phyloP scores from a whole-genome alignment of 306 rosid genomes.

The Castanea mollissima region DNA sequence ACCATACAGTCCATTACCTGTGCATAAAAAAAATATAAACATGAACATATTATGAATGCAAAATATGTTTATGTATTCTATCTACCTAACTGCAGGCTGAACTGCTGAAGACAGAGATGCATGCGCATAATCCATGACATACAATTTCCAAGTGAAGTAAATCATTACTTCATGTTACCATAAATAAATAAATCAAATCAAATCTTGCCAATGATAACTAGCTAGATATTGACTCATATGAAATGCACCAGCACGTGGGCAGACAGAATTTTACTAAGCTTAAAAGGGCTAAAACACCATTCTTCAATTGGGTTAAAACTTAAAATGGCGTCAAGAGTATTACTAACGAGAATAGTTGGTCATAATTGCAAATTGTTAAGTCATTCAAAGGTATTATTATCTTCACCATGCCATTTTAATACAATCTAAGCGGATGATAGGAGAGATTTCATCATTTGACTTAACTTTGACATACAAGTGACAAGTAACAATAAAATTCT shows the following conservation, averaged over 20 bases:
- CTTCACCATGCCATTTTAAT: too few relatives aligned
- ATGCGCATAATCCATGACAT: background rate
- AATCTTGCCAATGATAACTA: too few relatives aligned
- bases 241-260: background rate
- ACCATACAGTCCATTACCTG: too few relatives aligned
- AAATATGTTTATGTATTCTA: background rate
- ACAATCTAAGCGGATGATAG: too few relatives aligned
- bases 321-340: background rate
- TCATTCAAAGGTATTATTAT: background rate
- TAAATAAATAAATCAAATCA: too few relatives aligned
- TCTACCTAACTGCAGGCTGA: constrained; percentile 6
- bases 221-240: too few relatives aligned
- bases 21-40: too few relatives aligned
- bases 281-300: background rate
- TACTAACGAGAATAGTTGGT: background rate
- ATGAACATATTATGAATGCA: too few relatives aligned
- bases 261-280: background rate
- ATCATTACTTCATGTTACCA: background rate
- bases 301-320: background rate
- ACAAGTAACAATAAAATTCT: background rate
- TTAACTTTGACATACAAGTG: background rate
- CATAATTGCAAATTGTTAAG: background rate
- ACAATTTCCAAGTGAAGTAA: background rate
- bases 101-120: background rate
- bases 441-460: too few relatives aligned